phyloP scores from a whole-genome alignment of 2,329 filamentous ascomycete species.

The Elsinoe necatrix region DNA sequence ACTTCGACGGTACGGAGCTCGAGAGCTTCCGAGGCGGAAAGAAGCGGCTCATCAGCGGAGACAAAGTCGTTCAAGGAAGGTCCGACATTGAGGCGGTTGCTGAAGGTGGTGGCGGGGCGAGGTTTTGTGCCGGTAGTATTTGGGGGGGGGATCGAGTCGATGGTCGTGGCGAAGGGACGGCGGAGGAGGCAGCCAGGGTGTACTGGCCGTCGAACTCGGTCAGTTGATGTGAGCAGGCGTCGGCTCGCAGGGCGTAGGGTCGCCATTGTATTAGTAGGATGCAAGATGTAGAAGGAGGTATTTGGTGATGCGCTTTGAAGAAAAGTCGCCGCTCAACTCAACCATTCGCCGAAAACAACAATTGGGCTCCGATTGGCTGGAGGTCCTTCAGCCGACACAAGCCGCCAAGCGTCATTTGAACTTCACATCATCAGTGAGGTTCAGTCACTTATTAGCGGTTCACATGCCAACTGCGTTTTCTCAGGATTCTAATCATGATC shows the following conservation, averaged over 20 bases:
- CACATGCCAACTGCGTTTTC: background rate
- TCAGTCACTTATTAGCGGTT: background rate
- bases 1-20: conserved; percentile 54
- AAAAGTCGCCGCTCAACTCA: conserved; percentile 12
- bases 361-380: conserved; percentile 10
- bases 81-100: conserved; percentile 55
- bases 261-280: conserved; percentile 20
- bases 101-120: conserved; percentile 47
- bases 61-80: conserved; percentile 59
- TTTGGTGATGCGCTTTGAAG: background rate
- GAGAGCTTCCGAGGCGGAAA: conserved; percentile 46
- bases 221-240: conserved; percentile 22
- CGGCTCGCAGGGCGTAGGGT: conserved; percentile 22
- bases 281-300: background rate
- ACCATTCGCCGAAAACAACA: conserved; percentile 7
- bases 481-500: background rate
- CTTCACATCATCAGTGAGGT: background rate
- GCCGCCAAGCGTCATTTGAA: background rate
- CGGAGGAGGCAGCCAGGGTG: conserved; percentile 24
- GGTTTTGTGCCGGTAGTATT: conserved; percentile 27
- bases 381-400: background rate
- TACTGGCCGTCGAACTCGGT: conserved; percentile 21
- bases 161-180: conserved; percentile 38
- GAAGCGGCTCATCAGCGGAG: conserved; percentile 32
- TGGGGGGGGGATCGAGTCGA: conserved; percentile 28